phyloP scores from a whole-genome alignment of 2,329 filamentous ascomycete species.

The Lecanicillium sp. region DNA sequence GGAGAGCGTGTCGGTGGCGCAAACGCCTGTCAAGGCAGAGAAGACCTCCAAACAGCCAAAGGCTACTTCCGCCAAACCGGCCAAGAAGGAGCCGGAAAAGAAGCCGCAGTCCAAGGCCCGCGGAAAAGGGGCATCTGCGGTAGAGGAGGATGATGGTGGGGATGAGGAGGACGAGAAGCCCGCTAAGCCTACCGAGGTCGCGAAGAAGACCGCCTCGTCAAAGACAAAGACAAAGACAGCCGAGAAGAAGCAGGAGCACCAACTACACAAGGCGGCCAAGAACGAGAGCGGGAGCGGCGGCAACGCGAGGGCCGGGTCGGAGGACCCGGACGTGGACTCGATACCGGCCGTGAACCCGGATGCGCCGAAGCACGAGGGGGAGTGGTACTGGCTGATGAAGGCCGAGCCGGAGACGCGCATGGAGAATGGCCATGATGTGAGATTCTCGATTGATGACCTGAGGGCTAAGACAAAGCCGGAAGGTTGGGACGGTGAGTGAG shows the following conservation, averaged over 20 bases:
- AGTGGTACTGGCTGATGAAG: constrained; percentile 74
- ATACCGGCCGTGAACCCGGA: constrained; percentile 34
- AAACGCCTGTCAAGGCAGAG: not conserved
- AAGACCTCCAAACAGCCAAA: not conserved
- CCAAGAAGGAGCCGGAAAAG: not conserved
- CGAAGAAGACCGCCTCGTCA: not conserved
- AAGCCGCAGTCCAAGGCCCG: not conserved
- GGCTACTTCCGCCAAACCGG: not conserved
- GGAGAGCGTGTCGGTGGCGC: not conserved
- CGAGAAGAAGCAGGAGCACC: not conserved
- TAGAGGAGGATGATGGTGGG: too few species aligned
- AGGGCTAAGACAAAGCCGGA: constrained; percentile 67
- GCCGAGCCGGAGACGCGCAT: constrained; percentile 81
- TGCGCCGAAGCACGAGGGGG: constrained; percentile 33
- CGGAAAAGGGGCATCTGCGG: not conserved
- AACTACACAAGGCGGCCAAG: constrained; percentile 1
- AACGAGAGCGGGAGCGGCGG: not conserved
- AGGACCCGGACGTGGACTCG: constrained; percentile 26
- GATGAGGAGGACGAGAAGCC: not conserved
- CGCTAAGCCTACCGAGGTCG: not conserved
- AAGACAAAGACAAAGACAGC: not conserved
- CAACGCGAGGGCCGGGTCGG: constrained; percentile 18
- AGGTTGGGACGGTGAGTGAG: constrained; percentile 74
- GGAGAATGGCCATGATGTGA: constrained; percentile 82
- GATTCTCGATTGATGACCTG: constrained; percentile 91